A percentile compares a stretch with the other conserved stretches of the same genome.
Conservation (phyloP, 2,329 filamentous ascomycete species). For the Penicillium sclerotigenum region DNA sequence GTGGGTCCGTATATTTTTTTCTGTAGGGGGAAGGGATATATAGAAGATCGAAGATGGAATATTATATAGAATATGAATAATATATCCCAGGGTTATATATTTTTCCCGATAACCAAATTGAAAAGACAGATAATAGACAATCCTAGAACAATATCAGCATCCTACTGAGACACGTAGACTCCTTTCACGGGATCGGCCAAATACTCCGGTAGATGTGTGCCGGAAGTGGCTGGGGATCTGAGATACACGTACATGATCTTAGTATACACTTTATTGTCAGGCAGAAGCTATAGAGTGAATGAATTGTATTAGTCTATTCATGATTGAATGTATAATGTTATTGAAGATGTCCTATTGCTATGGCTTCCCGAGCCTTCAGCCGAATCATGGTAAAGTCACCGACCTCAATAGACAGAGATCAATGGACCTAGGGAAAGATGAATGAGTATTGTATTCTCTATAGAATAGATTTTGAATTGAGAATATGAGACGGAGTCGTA, state of each 20-base stretch:
- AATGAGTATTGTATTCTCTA: too few relatives aligned
- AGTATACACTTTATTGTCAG: not conserved
- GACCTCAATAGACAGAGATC: not conserved
- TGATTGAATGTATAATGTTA: not conserved
- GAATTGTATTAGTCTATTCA: not conserved
- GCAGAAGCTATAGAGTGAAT: not conserved
- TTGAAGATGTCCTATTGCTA: not conserved
- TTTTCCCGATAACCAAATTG: too few relatives aligned
- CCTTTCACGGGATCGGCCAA: not conserved
- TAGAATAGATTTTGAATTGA: not conserved
- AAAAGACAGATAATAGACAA: not conserved
- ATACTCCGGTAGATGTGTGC: not conserved
- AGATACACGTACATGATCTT: not conserved
- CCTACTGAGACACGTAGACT: not conserved
- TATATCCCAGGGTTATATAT: too few relatives aligned
- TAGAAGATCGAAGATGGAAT: not conserved
- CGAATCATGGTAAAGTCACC: not conserved
- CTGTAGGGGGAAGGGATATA: not conserved
- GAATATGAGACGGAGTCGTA: too few relatives aligned
- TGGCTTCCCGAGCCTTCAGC: conserved; percentile 1
- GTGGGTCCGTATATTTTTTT: conserved; percentile 5
- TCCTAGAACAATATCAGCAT: too few relatives aligned
- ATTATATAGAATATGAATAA: not conserved
- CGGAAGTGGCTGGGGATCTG: conserved; percentile 7
- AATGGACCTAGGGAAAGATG: not conserved